phyloP scores from a whole-genome alignment of 1,284 basidiomycete species.

The Cutaneotrichosporon sp. region DNA sequence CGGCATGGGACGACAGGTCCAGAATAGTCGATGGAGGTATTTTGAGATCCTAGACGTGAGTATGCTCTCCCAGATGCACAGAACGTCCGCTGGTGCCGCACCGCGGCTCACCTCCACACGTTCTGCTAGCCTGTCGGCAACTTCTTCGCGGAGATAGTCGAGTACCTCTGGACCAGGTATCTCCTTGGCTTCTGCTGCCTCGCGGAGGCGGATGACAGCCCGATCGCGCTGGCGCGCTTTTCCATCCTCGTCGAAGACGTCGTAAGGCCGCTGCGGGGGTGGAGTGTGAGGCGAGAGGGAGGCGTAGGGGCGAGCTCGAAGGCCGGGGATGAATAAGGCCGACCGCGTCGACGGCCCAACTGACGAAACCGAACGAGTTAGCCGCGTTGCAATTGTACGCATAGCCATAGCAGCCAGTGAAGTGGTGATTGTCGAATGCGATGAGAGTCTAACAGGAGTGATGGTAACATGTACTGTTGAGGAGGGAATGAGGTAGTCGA shows the following conservation, averaged over 20 bases:
- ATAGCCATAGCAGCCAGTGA: too few relatives aligned
- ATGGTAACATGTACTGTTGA: too few relatives aligned
- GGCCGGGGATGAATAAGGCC: too few relatives aligned
- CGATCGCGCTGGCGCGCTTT: slow-evolving; percentile 78
- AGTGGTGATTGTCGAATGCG: too few relatives aligned
- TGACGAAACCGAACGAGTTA: too few relatives aligned
- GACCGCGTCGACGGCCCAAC: too few relatives aligned
- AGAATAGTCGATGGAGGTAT: slow-evolving; percentile 72
- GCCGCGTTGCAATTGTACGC: too few relatives aligned
- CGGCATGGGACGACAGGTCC: slow-evolving; percentile 91
- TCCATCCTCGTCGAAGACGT: slow-evolving; percentile 81
- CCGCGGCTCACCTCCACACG: slow-evolving; percentile 68
- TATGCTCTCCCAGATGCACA: too few relatives aligned
- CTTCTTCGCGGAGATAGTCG: slow-evolving; percentile 87
- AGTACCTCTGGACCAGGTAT: slow-evolving; percentile 54
- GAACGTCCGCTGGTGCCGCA: too few relatives aligned
- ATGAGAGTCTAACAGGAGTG: too few relatives aligned
- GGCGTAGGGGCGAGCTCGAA: slow-evolving; percentile 24
- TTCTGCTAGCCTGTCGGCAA: slow-evolving; percentile 86
- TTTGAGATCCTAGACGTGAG: slow-evolving; percentile 72
- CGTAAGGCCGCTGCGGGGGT: slow-evolving; percentile 54
- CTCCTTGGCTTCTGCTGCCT: slow-evolving; percentile 51
- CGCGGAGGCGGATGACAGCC: slow-evolving; percentile 58
- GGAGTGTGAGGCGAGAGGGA: slow-evolving; percentile 41
- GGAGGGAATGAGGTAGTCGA: too few relatives aligned